These are phyloP conservation scores for Metahyphopichia silvanorum DNA, from an alignment of 805 yeast species.

Conservation along the genomic window DNA sequence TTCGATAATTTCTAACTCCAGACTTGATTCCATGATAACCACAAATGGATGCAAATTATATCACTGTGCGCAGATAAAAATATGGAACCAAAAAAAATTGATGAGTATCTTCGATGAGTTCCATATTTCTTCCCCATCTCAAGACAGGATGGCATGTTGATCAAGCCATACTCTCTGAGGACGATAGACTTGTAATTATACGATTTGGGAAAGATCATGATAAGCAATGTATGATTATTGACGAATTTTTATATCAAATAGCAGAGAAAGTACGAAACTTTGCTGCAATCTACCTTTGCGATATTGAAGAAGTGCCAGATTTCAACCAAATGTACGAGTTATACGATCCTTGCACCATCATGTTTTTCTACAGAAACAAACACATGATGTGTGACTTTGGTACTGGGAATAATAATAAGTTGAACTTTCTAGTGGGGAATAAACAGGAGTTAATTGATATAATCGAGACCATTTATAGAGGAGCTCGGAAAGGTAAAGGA, in stretches of 20 bases:
- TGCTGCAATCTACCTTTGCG: constrained; percentile 86
- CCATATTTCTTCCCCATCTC: constrained; percentile 77
- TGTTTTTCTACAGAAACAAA: constrained; percentile 90
- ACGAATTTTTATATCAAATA: constrained; percentile 73
- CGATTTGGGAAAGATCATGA: constrained; percentile 83
- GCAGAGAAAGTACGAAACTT: constrained; percentile 85
- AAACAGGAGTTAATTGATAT: constrained; percentile 90
- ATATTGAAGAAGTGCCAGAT: constrained; percentile 84
- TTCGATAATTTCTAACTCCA: neutral
- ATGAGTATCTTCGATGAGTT: constrained; percentile 54
- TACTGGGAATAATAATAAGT: constrained; percentile 93
- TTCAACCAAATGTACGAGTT: constrained; percentile 86
- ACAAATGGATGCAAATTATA: neutral
- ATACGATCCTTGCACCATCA: constrained; percentile 85
- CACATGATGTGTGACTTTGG: constrained; percentile 99
- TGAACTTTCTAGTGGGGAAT: constrained; percentile 72
- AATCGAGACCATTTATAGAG: constrained; percentile 83
- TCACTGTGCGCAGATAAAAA: neutral
- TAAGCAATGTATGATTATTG: constrained; percentile 83
- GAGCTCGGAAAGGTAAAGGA: constrained; percentile 91
- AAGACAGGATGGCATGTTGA: constrained; percentile 96
- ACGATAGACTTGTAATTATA: constrained; percentile 80
- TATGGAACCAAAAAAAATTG: neutral
- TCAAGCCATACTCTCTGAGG: constrained; percentile 91
- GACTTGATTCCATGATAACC: neutral